A percentile compares a stretch with the other conserved stretches of the same genome.
phyloP scores from a whole-genome alignment of 78 protist genomes.

The Creolimax fragrantissima region DNA sequence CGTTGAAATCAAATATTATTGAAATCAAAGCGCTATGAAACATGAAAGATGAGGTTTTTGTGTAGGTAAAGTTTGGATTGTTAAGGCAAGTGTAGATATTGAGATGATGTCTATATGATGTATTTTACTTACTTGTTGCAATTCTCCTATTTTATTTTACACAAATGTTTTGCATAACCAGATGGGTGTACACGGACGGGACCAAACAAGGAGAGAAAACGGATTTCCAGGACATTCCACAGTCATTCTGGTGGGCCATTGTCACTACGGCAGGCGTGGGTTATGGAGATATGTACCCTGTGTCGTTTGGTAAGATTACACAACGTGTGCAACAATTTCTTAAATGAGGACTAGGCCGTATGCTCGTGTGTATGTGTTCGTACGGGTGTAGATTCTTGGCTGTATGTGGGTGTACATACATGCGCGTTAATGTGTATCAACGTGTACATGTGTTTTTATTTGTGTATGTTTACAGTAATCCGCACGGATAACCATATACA shows the following conservation, averaged over 20 bases:
- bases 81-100: too few species aligned
- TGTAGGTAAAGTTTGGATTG: too few species aligned
- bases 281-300: background rate
- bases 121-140: too few species aligned
- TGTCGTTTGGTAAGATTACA: too few species aligned
- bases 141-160: too few species aligned
- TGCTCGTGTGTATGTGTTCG: background rate
- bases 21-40: too few species aligned
- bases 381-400: background rate
- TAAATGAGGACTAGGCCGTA: too few species aligned
- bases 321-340: too few species aligned
- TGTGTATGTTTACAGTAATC: background rate
- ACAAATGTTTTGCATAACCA: too few species aligned
- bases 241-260: background rate
- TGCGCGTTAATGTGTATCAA: background rate
- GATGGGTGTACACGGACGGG: background rate
- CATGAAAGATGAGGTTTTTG: too few species aligned
- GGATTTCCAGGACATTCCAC: background rate
- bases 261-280: background rate
- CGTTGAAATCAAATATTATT: too few species aligned
- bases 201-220: background rate
- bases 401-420: background rate
- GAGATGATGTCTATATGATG: too few species aligned
- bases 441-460: background rate
- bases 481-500: background rate